phyloP scores from a whole-genome alignment of 2,329 filamentous ascomycete genomes.

The Ceratocystis harringtonii region DNA sequence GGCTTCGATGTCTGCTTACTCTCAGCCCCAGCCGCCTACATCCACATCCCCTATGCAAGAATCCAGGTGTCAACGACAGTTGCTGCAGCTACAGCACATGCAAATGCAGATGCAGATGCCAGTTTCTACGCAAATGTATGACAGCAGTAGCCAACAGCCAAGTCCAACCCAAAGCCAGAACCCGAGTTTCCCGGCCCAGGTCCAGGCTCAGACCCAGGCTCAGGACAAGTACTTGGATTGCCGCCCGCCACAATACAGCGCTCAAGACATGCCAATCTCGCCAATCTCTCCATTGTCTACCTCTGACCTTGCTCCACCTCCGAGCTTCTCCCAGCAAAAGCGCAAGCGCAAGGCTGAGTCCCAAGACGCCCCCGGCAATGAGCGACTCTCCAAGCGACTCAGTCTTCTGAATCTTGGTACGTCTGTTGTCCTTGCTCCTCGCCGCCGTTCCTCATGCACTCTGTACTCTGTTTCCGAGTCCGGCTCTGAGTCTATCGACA shows the following conservation, averaged over 20 bases:
- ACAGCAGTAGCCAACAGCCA: neutral
- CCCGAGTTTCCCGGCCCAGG: neutral
- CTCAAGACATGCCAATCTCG: neutral
- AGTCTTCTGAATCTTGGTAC: constrained; percentile 69
- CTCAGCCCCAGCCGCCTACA: constrained; percentile 7
- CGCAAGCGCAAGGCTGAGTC: constrained; percentile 33
- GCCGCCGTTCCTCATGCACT: constrained; percentile 10
- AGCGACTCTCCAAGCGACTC: constrained; percentile 72
- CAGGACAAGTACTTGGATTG: neutral
- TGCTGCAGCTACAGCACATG: constrained; percentile 2
- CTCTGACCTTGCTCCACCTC: neutral
- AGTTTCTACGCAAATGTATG: neutral
- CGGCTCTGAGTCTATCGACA: constrained; percentile 13
- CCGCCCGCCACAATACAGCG: neutral
- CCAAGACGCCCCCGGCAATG: constrained; percentile 39
- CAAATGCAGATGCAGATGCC: constrained; percentile 2
- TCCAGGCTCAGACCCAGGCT: neutral
- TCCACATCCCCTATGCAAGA: neutral
- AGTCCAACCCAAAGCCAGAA: too few relatives aligned
- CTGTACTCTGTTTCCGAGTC: constrained; percentile 11
- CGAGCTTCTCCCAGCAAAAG: constrained; percentile 27
- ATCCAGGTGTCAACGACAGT: constrained; percentile 5
- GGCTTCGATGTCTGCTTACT: constrained; percentile 11
- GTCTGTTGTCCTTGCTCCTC: constrained; percentile 20
- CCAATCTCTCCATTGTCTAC: neutral